Evolutionary conservation across 148 eudicot genomes (phyloP).

Genomic region (Nepenthes mirabilis): DNA sequence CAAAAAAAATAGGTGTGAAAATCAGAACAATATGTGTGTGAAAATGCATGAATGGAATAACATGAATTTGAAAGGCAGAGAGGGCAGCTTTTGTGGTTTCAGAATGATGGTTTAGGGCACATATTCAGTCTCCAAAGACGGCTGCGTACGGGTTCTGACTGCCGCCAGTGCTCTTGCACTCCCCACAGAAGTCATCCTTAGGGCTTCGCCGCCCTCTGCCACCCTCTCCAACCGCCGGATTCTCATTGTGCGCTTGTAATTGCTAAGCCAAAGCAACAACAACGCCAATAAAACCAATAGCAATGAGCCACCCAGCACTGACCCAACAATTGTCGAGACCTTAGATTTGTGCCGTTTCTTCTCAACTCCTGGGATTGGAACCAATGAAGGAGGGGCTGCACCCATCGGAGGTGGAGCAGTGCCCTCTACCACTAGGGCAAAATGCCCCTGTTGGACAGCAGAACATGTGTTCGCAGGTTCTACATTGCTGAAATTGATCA

Average conservation of each 20-base stretch:
- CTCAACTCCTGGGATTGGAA: conserved; percentile 8
- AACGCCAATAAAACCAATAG: conserved; percentile 42
- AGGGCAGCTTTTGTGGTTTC: conserved; percentile 20
- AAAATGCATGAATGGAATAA: too few relatives aligned
- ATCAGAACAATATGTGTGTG: conserved; percentile 22
- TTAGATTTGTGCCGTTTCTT: conserved; percentile 20
- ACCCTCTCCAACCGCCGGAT: conserved; percentile 72
- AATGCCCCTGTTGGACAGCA: conserved; percentile 57
- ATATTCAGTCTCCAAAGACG: conserved; percentile 67
- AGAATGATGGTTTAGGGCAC: conserved; percentile 37
- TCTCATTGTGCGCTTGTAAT: conserved; percentile 35
- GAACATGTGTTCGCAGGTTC: conserved; percentile 39
- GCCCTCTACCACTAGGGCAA: conserved; percentile 54
- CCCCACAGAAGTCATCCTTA: conserved; percentile 61
- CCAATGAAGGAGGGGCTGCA: conserved; percentile 11
- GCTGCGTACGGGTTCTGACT: conserved; percentile 69
- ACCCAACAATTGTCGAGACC: conserved; percentile 66
- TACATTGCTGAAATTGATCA: conserved; percentile 38
- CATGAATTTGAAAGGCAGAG: conserved; percentile 15
- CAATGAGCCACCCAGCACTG: conserved; percentile 57
- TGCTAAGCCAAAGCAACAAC: conserved; percentile 31
- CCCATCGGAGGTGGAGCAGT: conserved; percentile 21
- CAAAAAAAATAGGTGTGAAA: conserved; percentile 28
- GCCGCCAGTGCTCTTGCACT: conserved; percentile 76
- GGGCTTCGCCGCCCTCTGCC: conserved; percentile 71